phyloP scores from a whole-genome alignment of 306 rosid species.

The Vicia villosa region DNA sequence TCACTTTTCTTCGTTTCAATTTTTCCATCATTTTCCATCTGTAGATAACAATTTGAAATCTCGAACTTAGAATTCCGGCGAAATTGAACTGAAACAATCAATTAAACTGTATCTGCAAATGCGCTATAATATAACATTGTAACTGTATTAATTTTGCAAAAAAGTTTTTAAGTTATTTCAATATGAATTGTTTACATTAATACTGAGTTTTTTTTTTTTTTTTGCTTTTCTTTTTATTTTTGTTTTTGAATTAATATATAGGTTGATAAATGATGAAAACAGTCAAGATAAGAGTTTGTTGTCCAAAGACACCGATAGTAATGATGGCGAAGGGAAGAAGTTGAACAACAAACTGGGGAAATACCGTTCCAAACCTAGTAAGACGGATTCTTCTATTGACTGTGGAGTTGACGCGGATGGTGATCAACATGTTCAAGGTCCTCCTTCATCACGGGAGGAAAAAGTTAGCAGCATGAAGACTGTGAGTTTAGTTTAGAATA shows the following conservation, averaged over 20 bases:
- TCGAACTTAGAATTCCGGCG: background rate
- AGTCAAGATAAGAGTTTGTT: slow-evolving; percentile 60
- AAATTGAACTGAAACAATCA: background rate
- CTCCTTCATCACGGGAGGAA: slow-evolving; percentile 86
- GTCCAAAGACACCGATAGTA: slow-evolving; percentile 56
- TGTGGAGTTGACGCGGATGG: slow-evolving; percentile 78
- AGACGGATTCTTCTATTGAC: slow-evolving; percentile 72
- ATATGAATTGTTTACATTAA: too few species aligned
- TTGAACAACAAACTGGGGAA: slow-evolving; percentile 67
- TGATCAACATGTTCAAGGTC: slow-evolving; percentile 78
- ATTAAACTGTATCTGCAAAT: background rate
- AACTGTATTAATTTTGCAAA: too few species aligned
- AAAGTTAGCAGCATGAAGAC: slow-evolving; percentile 97
- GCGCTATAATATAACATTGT: background rate
- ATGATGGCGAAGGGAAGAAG: slow-evolving; percentile 70
- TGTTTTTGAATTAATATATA: slow-evolving; percentile 36
- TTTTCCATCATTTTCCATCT: background rate
- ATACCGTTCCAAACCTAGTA: slow-evolving; percentile 71
- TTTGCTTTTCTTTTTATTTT: too few species aligned
- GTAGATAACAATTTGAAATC: slow-evolving; percentile 7
- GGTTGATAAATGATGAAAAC: slow-evolving; percentile 61
- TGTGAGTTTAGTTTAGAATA: slow-evolving; percentile 53
- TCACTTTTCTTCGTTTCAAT: background rate
- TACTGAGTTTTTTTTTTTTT: too few species aligned
- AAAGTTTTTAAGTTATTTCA: too few species aligned